Conservation (phyloP, 768 basidiomycete species). For the Xanthoconium stramineum region DNA sequence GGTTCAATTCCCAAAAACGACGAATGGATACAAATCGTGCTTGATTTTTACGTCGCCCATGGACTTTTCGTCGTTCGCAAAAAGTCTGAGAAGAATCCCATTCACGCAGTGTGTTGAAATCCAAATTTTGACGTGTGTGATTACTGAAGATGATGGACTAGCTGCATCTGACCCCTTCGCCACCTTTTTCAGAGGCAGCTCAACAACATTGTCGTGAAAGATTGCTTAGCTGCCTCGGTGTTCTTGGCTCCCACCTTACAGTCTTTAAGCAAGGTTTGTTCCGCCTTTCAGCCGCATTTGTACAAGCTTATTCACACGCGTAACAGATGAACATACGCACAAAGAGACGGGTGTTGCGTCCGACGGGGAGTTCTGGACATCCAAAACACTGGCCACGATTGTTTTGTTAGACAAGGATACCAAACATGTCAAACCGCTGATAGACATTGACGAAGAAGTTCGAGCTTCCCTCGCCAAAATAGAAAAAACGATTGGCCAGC, state of each 20-base stretch:
- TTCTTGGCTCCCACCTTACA: constrained; percentile 59
- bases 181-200: constrained; percentile 71
- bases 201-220: constrained; percentile 63
- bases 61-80: constrained; percentile 79
- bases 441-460: constrained; percentile 56
- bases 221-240: constrained; percentile 70
- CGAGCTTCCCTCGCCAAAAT: constrained; percentile 44
- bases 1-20: constrained; percentile 77
- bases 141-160: constrained; percentile 5
- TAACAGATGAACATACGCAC: constrained; percentile 42
- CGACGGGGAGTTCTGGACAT: constrained; percentile 79
- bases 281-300: not conserved
- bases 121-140: not conserved
- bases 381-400: constrained; percentile 58
- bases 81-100: constrained; percentile 61
- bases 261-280: constrained; percentile 50
- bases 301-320: not conserved
- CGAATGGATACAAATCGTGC: constrained; percentile 65
- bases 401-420: constrained; percentile 56
- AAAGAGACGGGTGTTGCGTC: constrained; percentile 62
- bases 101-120: constrained; percentile 51
- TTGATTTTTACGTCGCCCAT: constrained; percentile 81
- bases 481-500: constrained; percentile 36
- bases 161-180: constrained; percentile 61
- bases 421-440: constrained; percentile 60